phyloP scores from a whole-genome alignment of 176 grass and related monocot species.

The Bromus sterilis region DNA sequence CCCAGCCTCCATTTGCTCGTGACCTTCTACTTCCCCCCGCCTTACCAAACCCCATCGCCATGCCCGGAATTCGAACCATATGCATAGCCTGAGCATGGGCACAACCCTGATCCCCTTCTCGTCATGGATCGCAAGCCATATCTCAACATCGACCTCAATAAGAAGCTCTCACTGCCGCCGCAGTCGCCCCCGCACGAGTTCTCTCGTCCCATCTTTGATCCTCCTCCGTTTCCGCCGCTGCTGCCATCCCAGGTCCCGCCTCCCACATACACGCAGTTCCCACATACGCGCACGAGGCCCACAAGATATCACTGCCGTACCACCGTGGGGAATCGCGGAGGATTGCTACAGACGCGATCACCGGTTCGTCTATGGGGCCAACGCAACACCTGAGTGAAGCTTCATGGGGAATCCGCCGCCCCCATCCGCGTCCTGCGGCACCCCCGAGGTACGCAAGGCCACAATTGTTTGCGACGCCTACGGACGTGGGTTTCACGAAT shows the following conservation, averaged over 20 bases:
- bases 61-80: not conserved
- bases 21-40: too few relatives aligned
- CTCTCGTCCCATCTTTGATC: not conserved
- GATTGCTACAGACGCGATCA: not conserved
- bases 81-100: not conserved
- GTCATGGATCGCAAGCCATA: constrained; percentile 47
- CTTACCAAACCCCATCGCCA: constrained; percentile 17
- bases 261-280: not conserved
- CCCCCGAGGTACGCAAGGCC: constrained; percentile 24
- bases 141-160: constrained; percentile 89
- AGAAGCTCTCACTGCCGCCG: constrained; percentile 32
- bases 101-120: constrained; percentile 4
- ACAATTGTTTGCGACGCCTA: constrained; percentile 85
- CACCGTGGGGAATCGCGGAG: not conserved
- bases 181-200: not conserved
- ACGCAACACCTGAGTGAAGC: constrained; percentile 57
- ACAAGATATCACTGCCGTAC: constrained; percentile 23
- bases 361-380: not conserved
- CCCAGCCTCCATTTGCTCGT: too few relatives aligned
- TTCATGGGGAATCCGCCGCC: constrained; percentile 14
- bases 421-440: constrained; percentile 43
- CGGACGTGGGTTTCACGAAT: constrained; percentile 70
- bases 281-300: constrained; percentile 34
- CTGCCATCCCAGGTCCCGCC: not conserved
- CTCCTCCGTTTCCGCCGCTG: not conserved